These are phyloP conservation scores for Myriosclerotinia scirpicola DNA, from an alignment of 2,329 filamentous ascomycete species.

Conservation along the genomic window DNA sequence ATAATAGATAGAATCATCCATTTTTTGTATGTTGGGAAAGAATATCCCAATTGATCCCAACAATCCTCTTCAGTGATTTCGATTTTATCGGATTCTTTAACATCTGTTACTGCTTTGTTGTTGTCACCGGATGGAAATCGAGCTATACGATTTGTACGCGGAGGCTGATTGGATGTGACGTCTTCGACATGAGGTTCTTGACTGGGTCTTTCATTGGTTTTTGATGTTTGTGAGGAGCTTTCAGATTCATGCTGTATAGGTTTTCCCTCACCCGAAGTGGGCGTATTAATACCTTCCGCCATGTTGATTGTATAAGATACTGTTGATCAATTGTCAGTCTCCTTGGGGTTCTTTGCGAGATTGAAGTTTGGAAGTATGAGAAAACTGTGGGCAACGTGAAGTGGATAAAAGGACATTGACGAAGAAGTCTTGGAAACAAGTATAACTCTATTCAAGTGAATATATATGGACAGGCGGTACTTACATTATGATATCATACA, in stretches of 20 bases:
- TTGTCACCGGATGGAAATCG: conserved; percentile 12
- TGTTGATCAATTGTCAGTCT: conserved; percentile 10
- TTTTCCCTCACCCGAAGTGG: neutral
- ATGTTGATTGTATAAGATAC: conserved; percentile 12
- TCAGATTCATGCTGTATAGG: neutral
- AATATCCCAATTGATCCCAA: conserved; percentile 64
- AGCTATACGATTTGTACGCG: neutral
- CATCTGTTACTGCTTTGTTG: conserved; percentile 1
- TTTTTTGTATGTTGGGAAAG: conserved; percentile 62
- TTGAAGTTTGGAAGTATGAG: neutral
- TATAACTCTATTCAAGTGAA: neutral
- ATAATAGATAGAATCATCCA: conserved; percentile 71
- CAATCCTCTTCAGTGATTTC: conserved; percentile 58
- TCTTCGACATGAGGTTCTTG: neutral
- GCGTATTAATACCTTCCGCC: neutral
- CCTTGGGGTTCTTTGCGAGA: neutral
- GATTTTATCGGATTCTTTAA: conserved; percentile 23
- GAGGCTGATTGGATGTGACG: neutral
- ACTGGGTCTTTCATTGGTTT: neutral
- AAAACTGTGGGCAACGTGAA: neutral
- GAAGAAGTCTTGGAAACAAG: neutral
- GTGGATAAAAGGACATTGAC: neutral
- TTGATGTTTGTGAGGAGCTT: conserved; percentile 2
- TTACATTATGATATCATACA: neutral
- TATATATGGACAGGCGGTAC: neutral